Conservation (phyloP, 164 flowering plant species). For the Santalum album region DNA sequence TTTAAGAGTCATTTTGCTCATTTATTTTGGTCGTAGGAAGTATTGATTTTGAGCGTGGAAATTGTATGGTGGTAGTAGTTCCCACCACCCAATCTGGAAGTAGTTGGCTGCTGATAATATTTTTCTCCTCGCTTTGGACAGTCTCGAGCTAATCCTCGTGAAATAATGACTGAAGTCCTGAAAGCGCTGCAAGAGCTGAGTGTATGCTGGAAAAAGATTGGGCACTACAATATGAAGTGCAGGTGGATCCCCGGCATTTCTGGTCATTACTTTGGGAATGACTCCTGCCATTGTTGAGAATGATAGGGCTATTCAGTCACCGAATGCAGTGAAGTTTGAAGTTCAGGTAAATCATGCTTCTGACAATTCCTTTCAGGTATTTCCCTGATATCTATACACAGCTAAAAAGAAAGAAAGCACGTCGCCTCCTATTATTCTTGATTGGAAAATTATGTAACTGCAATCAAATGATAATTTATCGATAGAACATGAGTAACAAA, state of each 20-base stretch:
- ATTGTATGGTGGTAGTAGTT: no score
- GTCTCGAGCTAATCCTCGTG: conserved; percentile 90
- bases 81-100: no score
- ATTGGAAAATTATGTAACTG: no score
- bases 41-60: no score
- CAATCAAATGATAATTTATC: no score
- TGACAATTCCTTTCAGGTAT: no score
- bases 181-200: conserved; percentile 71
- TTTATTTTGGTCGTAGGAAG: no score
- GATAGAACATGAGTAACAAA: no score
- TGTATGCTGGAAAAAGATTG: conserved; percentile 86
- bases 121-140: conserved; percentile 20
- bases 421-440: no score
- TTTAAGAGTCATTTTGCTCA: no score
- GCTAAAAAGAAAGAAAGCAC: no score
- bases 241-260: conserved; percentile 57
- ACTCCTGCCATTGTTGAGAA: conserved; percentile 45
- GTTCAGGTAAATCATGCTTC: conserved; percentile 51
- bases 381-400: no score
- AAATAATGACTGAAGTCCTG: conserved; percentile 85
- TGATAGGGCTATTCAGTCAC: conserved; percentile 30
- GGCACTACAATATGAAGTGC: conserved; percentile 93
- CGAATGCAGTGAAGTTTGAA: conserved; percentile 77
- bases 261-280: conserved; percentile 44
- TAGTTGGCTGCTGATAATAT: background rate